Conservation (phyloP, 164 flowering plant species). For the Saururus chinensis region DNA sequence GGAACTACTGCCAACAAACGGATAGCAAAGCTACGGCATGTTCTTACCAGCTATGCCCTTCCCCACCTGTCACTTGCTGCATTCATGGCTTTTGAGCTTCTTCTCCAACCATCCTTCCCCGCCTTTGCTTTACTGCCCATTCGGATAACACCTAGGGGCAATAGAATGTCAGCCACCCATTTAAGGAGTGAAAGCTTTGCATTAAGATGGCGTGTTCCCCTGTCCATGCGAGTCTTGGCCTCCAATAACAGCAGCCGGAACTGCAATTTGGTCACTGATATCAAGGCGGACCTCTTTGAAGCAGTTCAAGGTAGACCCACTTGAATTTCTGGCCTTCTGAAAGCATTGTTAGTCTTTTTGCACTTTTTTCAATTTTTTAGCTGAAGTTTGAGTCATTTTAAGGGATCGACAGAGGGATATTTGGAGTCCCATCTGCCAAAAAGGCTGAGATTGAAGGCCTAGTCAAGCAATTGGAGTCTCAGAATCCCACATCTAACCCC, state of each 20-base stretch:
- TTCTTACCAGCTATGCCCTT: not conserved
- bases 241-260: constrained; percentile 21
- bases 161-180: constrained; percentile 18
- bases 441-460: constrained; percentile 62
- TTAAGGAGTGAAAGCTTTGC: constrained; percentile 11
- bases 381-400: not conserved
- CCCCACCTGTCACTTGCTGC: not conserved
- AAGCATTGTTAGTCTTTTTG: not conserved
- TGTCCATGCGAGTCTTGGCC: constrained; percentile 8
- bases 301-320: constrained; percentile 36
- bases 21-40: not conserved
- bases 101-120: not conserved
- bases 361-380: not conserved
- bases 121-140: not conserved
- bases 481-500: constrained; percentile 78
- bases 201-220: constrained; percentile 13
- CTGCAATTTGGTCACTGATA: constrained; percentile 25
- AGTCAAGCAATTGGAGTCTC: constrained; percentile 55
- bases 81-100: not conserved
- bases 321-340: not conserved
- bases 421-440: constrained; percentile 67
- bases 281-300: constrained; percentile 38
- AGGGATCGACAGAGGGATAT: constrained; percentile 89
- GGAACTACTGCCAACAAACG: too few species aligned
- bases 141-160: constrained; percentile 14